Conservation (phyloP, 2,329 filamentous ascomycete species). For the Shiraia sp. region DNA sequence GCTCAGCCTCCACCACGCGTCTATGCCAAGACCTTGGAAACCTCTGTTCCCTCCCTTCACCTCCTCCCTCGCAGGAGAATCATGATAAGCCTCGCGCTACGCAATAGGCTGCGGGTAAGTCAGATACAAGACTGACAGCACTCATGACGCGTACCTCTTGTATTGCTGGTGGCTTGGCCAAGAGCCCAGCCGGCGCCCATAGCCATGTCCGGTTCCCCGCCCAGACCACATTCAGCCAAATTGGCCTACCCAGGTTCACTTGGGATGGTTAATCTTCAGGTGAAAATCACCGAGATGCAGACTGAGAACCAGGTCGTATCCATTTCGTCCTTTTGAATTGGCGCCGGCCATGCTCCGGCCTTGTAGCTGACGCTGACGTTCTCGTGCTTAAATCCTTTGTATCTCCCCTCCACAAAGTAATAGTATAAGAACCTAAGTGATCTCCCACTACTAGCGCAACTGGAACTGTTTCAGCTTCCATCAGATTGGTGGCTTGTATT, state of each 20-base stretch:
- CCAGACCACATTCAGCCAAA: constrained; percentile 23
- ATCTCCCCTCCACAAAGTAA: constrained; percentile 9
- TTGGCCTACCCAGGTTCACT: constrained; percentile 2
- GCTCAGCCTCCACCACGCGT: constrained; percentile 23
- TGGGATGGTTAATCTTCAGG: background rate
- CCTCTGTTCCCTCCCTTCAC: no score
- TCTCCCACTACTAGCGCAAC: constrained; percentile 1
- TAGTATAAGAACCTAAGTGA: background rate
- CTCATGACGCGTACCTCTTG: constrained; percentile 35
- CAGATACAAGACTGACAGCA: constrained; percentile 15
- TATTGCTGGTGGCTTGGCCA: constrained; percentile 15
- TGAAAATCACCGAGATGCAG: constrained; percentile 1
- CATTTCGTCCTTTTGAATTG: background rate
- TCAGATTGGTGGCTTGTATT: constrained; percentile 9
- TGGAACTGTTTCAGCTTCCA: constrained; percentile 1
- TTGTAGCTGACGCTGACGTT: background rate
- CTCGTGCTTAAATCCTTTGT: constrained; percentile 10
- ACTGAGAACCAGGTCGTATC: constrained; percentile 1
- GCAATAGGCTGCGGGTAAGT: constrained; percentile 9
- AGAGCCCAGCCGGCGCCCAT: constrained; percentile 20
- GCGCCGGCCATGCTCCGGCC: background rate
- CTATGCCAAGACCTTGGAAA: constrained; percentile 18
- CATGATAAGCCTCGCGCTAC: constrained; percentile 14
- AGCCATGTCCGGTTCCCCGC: constrained; percentile 32
- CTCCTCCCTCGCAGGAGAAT: constrained; percentile 6